Percentiles rank a stretch among this genome's conserved stretches.
Conservation (phyloP, 1,139 yeast genomes). For the Chernovozyma aurita region DNA sequence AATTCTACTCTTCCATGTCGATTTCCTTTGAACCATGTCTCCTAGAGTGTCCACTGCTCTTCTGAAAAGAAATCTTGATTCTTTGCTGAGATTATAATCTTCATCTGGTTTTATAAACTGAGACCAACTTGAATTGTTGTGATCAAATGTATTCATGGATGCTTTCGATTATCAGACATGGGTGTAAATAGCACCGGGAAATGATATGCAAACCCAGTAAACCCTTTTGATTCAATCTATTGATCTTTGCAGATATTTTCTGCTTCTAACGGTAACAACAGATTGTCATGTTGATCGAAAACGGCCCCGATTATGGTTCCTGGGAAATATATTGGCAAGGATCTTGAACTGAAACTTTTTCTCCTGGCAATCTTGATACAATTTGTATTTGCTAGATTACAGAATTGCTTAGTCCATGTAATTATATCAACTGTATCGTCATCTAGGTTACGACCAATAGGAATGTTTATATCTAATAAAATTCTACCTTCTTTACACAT, state of each 20-base stretch:
- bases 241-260: constrained; percentile 18
- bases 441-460: not conserved
- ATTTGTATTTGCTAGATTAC: constrained; percentile 1
- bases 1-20: not conserved
- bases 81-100: constrained; percentile 10
- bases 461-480: constrained; percentile 2
- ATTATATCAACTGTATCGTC: not conserved
- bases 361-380: constrained; percentile 17
- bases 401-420: constrained; percentile 3
- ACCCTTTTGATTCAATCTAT: constrained; percentile 27
- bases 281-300: constrained; percentile 7
- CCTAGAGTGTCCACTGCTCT: not conserved
- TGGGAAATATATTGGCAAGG: constrained; percentile 23
- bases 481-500: constrained; percentile 7
- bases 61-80: not conserved
- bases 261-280: constrained; percentile 24
- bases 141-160: constrained; percentile 7
- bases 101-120: constrained; percentile 17
- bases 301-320: constrained; percentile 24
- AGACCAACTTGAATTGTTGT: constrained; percentile 15
- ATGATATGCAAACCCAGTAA: constrained; percentile 18
- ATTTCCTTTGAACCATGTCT: not conserved
- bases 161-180: constrained; percentile 20
- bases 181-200: constrained; percentile 32
- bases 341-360: constrained; percentile 20